Conservation (phyloP, 768 basidiomycete genomes). For the Suillus variegatus region DNA sequence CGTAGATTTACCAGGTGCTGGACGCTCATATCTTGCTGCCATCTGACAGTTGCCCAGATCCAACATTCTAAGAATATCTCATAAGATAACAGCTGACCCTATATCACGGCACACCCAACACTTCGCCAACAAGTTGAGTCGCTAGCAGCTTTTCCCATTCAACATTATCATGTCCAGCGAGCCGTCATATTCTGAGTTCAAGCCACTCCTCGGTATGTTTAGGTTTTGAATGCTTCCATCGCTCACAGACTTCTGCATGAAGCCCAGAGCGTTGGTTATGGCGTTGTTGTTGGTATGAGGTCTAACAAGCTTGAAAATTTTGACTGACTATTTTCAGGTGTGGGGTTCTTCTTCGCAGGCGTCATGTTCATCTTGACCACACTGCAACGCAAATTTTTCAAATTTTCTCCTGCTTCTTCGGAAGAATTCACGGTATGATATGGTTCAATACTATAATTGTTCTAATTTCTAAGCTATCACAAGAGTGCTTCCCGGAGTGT, state of each 20-base stretch:
- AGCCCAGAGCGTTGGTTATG: conserved; percentile 51
- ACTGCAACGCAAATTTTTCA: conserved; percentile 48
- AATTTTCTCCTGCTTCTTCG: conserved; percentile 45
- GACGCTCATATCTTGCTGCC: background rate
- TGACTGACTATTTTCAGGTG: conserved; percentile 31
- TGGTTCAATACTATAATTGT: background rate
- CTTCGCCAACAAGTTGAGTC: background rate
- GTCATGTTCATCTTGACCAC: conserved; percentile 47
- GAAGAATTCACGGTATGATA: conserved; percentile 49
- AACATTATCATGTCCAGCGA: conserved; percentile 17
- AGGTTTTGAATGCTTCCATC: background rate
- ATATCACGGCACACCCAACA: background rate
- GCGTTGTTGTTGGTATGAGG: conserved; percentile 45
- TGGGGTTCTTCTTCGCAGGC: conserved; percentile 52
- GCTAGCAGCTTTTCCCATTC: background rate
- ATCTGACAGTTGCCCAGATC: background rate
- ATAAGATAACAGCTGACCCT: background rate
- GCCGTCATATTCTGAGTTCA: conserved; percentile 36
- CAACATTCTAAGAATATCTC: background rate
- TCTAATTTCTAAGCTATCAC: conserved; percentile 1
- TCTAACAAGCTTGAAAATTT: background rate
- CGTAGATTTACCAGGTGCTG: background rate
- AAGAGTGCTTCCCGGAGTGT: conserved; percentile 48
- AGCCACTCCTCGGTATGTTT: conserved; percentile 39
- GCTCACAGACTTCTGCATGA: background rate